phyloP scores from a whole-genome alignment of 306 rosid genomes.

The Cicer judaicum region DNA sequence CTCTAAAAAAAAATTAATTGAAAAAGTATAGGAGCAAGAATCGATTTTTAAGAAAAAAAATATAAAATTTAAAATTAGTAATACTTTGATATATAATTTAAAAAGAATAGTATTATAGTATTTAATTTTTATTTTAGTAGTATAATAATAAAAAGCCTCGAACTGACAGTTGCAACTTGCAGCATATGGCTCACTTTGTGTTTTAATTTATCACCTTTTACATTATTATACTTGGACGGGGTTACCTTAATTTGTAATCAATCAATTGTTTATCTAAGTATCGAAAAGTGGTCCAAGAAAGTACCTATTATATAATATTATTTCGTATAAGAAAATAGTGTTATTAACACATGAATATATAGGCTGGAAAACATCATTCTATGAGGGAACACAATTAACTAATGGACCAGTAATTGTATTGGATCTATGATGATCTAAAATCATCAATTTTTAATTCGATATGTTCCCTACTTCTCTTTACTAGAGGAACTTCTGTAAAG shows the following conservation, averaged over 20 bases:
- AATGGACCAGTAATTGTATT: conserved; percentile 35
- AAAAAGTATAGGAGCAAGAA: no score
- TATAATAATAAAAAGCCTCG: no score
- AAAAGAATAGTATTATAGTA: no score
- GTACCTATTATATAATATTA: not conserved
- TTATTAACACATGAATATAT: not conserved
- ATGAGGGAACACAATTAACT: conserved; percentile 8
- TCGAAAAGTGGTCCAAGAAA: conserved; percentile 21
- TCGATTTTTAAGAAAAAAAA: no score
- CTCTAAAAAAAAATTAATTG: no score
- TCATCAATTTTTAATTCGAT: conserved; percentile 38
- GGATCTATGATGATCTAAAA: conserved; percentile 20
- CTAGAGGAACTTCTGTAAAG: no score
- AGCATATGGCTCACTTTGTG: not conserved
- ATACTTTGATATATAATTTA: no score
- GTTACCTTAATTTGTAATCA: conserved; percentile 41
- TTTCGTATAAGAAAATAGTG: not conserved
- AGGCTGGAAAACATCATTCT: conserved; percentile 25
- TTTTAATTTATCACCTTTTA: conserved; percentile 12
- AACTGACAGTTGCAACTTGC: conserved; percentile 15
- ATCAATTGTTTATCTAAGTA: conserved; percentile 9
- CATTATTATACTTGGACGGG: conserved; percentile 37
- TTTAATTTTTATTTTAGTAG: no score
- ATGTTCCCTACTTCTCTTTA: conserved; percentile 32
- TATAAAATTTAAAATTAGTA: no score